Evolutionary conservation across 305 asterid genomes (phyloP), one percentile per base, ranked within the genome.

Genomic region (Fraxinus angustifolia): DNA sequence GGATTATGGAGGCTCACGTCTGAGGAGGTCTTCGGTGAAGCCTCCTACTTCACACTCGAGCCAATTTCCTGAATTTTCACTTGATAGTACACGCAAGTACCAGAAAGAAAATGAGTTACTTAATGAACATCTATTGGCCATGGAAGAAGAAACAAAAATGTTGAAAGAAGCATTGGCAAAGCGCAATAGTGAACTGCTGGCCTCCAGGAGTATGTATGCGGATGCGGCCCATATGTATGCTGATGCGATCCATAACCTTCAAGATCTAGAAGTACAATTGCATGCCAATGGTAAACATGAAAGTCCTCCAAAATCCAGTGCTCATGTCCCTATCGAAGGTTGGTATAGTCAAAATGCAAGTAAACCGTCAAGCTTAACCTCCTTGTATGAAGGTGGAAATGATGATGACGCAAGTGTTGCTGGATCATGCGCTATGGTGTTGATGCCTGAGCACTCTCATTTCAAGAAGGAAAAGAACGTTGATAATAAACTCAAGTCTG

Each of bases 81-180:
- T 91, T 79, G 98, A 93, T 81, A 76, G 72, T 78, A 84, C 87
- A 77, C 97, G 86, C 53, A 92, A 91, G 84, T 91, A 80, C 87
- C 88, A 87, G 35, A 93, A 88, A 86, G 98, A 96, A 76, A 91
- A 89, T 28, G 98, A 94, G 84, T 81, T 91, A 42, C 93, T 96
- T 34, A 92, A 93, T 0, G 98, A 93, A 73, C 92, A 97, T 68
- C 86, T 96, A 42, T 50, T 94, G 36, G 92, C 89, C 50, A 93
- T 92, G 98, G 98, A 96, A 83, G 98, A 96, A 80, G 99, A 96
- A 87, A 94, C 94, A n/a, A 93, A 93, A 90, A 94, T 96, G 97
- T 81, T 96, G 75, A 96, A 96, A 88, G 98, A 96, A 85, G 99
- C 97, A 17, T 85, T 96, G 90, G 94, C 99, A 34, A 90, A 90